Evolutionary conservation across 139 green algal species (phyloP), one percentile per base, ranked within the genome.

Genomic region (Micromonas pusilla): DNA sequence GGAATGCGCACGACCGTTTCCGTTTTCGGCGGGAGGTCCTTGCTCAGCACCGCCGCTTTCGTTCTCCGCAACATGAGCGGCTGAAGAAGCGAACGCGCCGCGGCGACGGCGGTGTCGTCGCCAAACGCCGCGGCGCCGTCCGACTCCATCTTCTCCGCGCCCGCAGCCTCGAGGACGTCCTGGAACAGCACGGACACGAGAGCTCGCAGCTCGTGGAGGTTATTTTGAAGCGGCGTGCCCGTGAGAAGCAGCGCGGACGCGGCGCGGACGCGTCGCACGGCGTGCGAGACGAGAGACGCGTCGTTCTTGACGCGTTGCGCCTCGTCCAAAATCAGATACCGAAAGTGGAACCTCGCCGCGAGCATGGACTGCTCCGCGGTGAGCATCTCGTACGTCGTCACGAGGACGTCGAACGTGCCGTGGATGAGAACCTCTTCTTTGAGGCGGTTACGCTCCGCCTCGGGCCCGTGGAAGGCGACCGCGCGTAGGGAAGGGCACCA

Each of bases 191-290:
- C 90, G 60, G 74, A 81, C n/a, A 93, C 87, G 82, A 93, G 85
- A 34, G 84, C 87, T 38, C 85, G 91, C n/a, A 93, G 84, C 87
- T 93, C 89, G 57, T 89, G 85, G 77, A 93, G 83, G 80, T 90
- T 91, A 81, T 93, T 93, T 85, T 93, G 88, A 52, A 90, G 63
- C 2, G 88, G 88, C 28, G 88, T 92, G 45, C 88, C 85, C 77
- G 78, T 73, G 20, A 83, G 57, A 4, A 79, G 66, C 1, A 81
- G 54, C 31, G 65, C 2, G 3, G 31, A 31, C 6, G 23, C 25
- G 9, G 45, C 73, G 21, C 81, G 73, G 6, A 83, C 39, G 33
- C 72, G 32, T 19, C 53, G 63, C 33, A 83, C 52, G 13, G 78
- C 54, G 23, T 52, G 19, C 19, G 31, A 72, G 9, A 66, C 26